Evolutionary conservation across 495 filamentous ascomycete genomes (phyloP).

Genomic region (Pseudomonodictys pantanalensis): DNA sequence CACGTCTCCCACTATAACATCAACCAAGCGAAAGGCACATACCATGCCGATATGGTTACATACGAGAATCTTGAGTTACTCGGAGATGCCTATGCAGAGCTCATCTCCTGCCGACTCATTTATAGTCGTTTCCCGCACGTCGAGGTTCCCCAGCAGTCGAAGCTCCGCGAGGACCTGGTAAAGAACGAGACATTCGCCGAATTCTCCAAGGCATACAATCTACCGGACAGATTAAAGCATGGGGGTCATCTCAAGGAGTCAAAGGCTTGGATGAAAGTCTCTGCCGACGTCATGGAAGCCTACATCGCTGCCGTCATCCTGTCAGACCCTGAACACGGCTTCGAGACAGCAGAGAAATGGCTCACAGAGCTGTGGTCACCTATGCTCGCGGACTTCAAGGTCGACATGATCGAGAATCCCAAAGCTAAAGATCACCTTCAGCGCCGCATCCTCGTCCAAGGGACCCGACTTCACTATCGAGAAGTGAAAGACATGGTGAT

Average conservation of each 20-base stretch:
- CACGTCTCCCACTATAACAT: constrained; percentile 42
- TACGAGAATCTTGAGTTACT: constrained; percentile 44
- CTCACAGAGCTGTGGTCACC: constrained; percentile 65
- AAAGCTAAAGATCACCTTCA: constrained; percentile 55
- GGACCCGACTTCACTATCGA: constrained; percentile 63
- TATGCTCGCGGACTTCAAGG: constrained; percentile 28
- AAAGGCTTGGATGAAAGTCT: constrained; percentile 60
- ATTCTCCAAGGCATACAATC: constrained; percentile 63
- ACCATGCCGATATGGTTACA: neutral
- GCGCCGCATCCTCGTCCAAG: constrained; percentile 55
- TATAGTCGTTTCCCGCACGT: constrained; percentile 38
- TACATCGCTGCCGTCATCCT: constrained; percentile 77
- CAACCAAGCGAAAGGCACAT: neutral
- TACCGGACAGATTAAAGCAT: constrained; percentile 59
- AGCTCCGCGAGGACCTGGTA: constrained; percentile 46
- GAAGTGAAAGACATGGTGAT: constrained; percentile 51
- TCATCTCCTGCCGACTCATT: constrained; percentile 37
- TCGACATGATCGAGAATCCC: constrained; percentile 27
- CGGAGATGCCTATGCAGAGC: constrained; percentile 44
- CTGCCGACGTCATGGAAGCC: constrained; percentile 84
- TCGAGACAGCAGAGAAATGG: constrained; percentile 61
- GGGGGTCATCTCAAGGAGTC: constrained; percentile 47
- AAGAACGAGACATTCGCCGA: constrained; percentile 72
- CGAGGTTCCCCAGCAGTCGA: constrained; percentile 24
- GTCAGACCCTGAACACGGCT: constrained; percentile 58